Base-by-base conservation (phyloP, 768 basidiomycete species). In the Gymnopilus junonius region DNA sequence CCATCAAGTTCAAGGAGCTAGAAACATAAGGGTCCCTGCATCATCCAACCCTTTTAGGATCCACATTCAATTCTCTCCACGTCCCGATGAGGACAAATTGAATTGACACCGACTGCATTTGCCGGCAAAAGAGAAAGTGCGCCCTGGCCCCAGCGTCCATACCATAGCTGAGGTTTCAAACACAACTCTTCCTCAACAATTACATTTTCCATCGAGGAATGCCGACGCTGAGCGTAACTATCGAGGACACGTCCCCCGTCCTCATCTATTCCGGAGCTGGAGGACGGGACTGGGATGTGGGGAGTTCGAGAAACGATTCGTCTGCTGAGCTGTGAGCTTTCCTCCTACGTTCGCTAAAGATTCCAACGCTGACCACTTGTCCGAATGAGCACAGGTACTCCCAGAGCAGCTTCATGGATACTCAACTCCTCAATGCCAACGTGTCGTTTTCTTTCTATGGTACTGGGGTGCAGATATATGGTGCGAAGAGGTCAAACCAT, bases 401-500 rank as follows among this genome's bases (percentile, higher is more conserved):
- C 1, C 69, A 70, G 15, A 77, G 75, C 45, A 81, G 76, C 35
- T 83, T 80, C 59, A 79, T 74, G 58, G 69, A 62, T 2, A 80
- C 83, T 8, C 70, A 76, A 27, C 67, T 31, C 2, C 25, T 43
- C 3, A 71, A 74, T 12, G 80, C 81, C 10, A 62, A 62, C 12
- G 77, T 73, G 14, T 73, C 72, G 0, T 79, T 85, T 65, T 58
- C 64, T 31, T 86, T 85, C 73, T 81, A 81, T 43, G 85, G 85
- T 12, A 81, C 79, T 5, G 77, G 73, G 12, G 67, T 86, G n/a
- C 75, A 77, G 69, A 67, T 87, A 8, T 85, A 78, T 61, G 86
- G 86, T 8, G 79, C 83, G 2, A 81, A 81, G 56, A 76, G 83
- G 34, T 35, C 51, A 4, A 83, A 83, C 54, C 82, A 85, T 66